Evolutionary conservation across 306 rosid genomes (phyloP).

Genomic region (Pueraria montana): DNA sequence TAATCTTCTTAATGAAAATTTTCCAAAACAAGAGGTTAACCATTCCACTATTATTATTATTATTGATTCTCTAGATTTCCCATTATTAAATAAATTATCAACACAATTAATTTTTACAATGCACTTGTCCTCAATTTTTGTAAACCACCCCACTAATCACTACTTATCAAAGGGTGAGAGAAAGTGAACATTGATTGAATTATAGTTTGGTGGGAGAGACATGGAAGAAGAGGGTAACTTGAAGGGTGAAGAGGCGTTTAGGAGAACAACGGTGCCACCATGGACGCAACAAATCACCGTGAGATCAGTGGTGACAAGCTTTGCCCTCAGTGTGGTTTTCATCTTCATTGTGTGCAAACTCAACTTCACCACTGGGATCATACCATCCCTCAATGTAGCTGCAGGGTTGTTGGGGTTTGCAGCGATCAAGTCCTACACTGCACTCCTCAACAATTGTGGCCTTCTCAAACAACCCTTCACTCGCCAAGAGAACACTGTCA

Average conservation of each 20-base stretch:
- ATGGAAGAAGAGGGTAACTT: conserved; percentile 2
- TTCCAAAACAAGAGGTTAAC: neutral
- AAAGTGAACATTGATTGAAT: neutral
- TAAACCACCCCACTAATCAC: neutral
- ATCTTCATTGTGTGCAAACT: conserved; percentile 77
- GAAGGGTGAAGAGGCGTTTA: conserved; percentile 66
- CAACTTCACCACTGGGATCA: conserved; percentile 77
- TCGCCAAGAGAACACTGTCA: conserved; percentile 83
- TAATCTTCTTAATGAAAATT: neutral
- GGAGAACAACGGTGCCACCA: conserved; percentile 52
- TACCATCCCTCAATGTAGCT: conserved; percentile 81
- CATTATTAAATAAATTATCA: neutral
- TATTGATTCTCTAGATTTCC: neutral
- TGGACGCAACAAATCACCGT: conserved; percentile 74
- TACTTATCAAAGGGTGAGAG: neutral
- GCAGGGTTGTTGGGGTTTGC: conserved; percentile 85
- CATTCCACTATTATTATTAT: neutral
- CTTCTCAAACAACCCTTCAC: conserved; percentile 75
- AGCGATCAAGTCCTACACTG: conserved; percentile 58
- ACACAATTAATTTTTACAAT: neutral
- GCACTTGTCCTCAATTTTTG: neutral
- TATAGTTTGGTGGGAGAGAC: neutral
- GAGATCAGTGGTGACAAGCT: conserved; percentile 65
- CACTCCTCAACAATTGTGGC: conserved; percentile 53
- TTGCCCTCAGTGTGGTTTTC: conserved; percentile 63